These are phyloP conservation scores for Diplodia mutila DNA, from an alignment of 2,329 filamentous ascomycete species.

Conservation along the genomic window DNA sequence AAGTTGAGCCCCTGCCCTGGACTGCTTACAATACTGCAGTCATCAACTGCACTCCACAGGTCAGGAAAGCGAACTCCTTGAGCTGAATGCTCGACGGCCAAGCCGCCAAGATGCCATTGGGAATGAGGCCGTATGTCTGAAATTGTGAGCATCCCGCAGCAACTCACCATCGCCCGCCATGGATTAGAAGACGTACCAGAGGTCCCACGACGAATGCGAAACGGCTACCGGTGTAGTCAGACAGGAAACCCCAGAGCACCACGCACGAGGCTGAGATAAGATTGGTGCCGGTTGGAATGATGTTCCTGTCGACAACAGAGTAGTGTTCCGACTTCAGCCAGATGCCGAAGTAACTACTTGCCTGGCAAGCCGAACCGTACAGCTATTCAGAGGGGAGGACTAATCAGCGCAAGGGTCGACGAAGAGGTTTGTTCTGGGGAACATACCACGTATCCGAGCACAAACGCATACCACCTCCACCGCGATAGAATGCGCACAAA, in stretches of 20 bases:
- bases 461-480: slow-evolving; percentile 10
- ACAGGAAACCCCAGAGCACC: slow-evolving; percentile 1
- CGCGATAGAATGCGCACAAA: slow-evolving; percentile 2
- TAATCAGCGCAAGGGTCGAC: background rate
- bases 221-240: slow-evolving; percentile 4
- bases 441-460: slow-evolving; percentile 5
- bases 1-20: no score
- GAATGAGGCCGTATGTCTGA: slow-evolving; percentile 36
- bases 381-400: background rate
- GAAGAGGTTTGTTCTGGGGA: accelerated
- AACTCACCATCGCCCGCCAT: no score
- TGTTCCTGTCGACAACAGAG: slow-evolving; percentile 5
- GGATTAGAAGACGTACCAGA: background rate
- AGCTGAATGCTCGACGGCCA: slow-evolving; percentile 33
- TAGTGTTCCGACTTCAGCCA: slow-evolving; percentile 23
- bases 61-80: slow-evolving; percentile 40
- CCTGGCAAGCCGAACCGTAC: slow-evolving; percentile 35
- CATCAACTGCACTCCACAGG: slow-evolving; percentile 38
- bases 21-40: slow-evolving; percentile 41
- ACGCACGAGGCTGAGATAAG: background rate
- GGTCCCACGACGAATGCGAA: background rate
- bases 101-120: slow-evolving; percentile 40
- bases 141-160: background rate
- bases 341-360: slow-evolving; percentile 27
- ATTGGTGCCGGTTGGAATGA: slow-evolving; percentile 8